Conservation (phyloP, 441 rosid genomes). For the Sinapis alba region DNA sequence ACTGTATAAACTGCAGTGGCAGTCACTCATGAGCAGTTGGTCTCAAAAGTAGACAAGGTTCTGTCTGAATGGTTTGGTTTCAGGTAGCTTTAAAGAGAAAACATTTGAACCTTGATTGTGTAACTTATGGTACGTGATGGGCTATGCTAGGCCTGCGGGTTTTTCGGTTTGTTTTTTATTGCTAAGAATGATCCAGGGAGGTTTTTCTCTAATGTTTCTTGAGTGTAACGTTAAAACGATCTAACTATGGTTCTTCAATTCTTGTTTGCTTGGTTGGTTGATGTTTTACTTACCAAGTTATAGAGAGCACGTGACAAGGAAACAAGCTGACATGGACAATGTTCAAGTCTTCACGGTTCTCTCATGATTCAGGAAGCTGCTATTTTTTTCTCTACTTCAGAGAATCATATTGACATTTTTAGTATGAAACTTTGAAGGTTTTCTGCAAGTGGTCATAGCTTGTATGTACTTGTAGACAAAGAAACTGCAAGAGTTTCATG, state of each 20-base stretch:
- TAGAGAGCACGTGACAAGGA: background rate
- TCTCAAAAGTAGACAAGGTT: too few relatives aligned
- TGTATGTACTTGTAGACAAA: background rate
- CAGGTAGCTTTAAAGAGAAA: too few relatives aligned
- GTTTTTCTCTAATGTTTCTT: too few relatives aligned
- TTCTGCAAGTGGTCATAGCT: background rate
- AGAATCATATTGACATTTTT: background rate
- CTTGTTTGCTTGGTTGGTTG: background rate
- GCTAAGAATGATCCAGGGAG: too few relatives aligned
- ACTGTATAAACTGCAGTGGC: too few relatives aligned
- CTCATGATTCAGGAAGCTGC: slow-evolving; percentile 37
- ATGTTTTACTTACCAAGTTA: background rate
- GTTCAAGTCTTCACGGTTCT: slow-evolving; percentile 9
- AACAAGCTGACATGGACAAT: background rate
- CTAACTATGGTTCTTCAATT: background rate
- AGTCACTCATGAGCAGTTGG: too few relatives aligned
- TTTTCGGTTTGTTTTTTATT: too few relatives aligned
- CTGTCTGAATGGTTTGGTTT: too few relatives aligned
- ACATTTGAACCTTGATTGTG: too few relatives aligned
- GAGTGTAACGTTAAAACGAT: too few relatives aligned
- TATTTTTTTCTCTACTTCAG: background rate
- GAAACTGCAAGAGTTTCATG: slow-evolving; percentile 24
- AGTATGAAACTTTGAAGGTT: background rate
- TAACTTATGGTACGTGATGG: too few relatives aligned
- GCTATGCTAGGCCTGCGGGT: too few relatives aligned